These are phyloP conservation scores for Elsinoe batatas DNA, from an alignment of 2,329 filamentous ascomycete species.

Conservation along the genomic window DNA sequence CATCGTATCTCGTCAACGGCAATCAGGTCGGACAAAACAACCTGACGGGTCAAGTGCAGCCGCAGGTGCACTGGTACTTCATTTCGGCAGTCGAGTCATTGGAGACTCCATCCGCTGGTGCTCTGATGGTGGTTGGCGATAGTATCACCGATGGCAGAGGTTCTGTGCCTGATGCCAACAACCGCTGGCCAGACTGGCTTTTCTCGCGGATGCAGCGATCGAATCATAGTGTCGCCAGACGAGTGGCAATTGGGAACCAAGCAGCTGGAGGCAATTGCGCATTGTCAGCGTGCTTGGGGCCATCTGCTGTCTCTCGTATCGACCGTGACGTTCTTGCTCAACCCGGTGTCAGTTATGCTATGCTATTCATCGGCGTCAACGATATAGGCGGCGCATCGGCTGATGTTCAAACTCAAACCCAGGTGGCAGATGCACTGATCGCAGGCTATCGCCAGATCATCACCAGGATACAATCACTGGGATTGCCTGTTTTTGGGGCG, in stretches of 20 bases:
- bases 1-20: slow-evolving; percentile 49
- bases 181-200: slow-evolving; percentile 52
- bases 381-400: slow-evolving; percentile 50
- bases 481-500: slow-evolving; percentile 50
- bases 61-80: slow-evolving; percentile 45
- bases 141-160: slow-evolving; percentile 57
- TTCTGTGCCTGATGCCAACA: slow-evolving; percentile 49
- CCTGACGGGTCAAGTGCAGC: slow-evolving; percentile 32
- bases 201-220: slow-evolving; percentile 41
- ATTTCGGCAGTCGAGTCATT: slow-evolving; percentile 49
- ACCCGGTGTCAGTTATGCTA: slow-evolving; percentile 48
- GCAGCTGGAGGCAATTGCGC: slow-evolving; percentile 61
- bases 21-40: slow-evolving; percentile 44
- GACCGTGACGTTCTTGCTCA: slow-evolving; percentile 55
- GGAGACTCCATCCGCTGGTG: slow-evolving; percentile 34
- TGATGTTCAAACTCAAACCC: slow-evolving; percentile 35
- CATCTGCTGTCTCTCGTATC: slow-evolving; percentile 50
- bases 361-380: slow-evolving; percentile 61
- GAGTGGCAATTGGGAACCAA: slow-evolving; percentile 52
- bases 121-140: slow-evolving; percentile 51
- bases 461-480: slow-evolving; percentile 43
- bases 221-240: slow-evolving; percentile 23
- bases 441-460: slow-evolving; percentile 51
- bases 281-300: slow-evolving; percentile 52
- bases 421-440: slow-evolving; percentile 43